Evolutionary conservation across 192 early-diverging fungal species (phyloP).

Genomic region (Umbelopsis vinacea): DNA sequence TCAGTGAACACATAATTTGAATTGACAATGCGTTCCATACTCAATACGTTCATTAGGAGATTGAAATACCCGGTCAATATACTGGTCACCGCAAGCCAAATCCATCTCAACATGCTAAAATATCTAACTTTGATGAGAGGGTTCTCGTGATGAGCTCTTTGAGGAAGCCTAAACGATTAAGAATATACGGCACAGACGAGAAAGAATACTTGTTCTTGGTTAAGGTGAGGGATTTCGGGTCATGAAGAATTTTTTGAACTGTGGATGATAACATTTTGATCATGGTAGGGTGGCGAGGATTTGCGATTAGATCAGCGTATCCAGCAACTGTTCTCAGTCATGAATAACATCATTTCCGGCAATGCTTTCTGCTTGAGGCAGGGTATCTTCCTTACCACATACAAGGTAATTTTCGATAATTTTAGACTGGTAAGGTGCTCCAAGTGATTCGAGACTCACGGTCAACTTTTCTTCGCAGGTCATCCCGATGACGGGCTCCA

Average conservation of each 20-base stretch:
- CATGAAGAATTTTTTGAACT: too few relatives aligned
- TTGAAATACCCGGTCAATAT: conserved; percentile 84
- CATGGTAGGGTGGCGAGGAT: conserved; percentile 76
- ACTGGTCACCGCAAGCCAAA: conserved; percentile 58
- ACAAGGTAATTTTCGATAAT: conserved; percentile 49
- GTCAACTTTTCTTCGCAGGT: conserved; percentile 35
- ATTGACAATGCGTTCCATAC: background rate
- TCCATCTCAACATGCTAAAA: conserved; percentile 57
- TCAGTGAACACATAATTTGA: background rate
- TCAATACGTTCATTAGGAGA: conserved; percentile 31
- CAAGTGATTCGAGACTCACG: background rate
- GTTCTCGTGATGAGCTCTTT: conserved; percentile 74
- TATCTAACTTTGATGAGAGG: conserved; percentile 64
- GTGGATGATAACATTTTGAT: background rate
- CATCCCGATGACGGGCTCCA: conserved; percentile 58
- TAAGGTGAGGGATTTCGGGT: conserved; percentile 48
- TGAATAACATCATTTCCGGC: conserved; percentile 70
- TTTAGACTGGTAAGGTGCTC: background rate
- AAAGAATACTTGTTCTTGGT: conserved; percentile 75
- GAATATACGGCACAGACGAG: conserved; percentile 75
- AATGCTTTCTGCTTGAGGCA: conserved; percentile 59
- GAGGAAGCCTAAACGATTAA: conserved; percentile 71
- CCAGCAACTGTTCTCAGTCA: conserved; percentile 76
- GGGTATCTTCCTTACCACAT: conserved; percentile 64
- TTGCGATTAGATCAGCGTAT: conserved; percentile 79